Conservation (phyloP, 495 filamentous ascomycete species). For the Penicillium salamii region DNA sequence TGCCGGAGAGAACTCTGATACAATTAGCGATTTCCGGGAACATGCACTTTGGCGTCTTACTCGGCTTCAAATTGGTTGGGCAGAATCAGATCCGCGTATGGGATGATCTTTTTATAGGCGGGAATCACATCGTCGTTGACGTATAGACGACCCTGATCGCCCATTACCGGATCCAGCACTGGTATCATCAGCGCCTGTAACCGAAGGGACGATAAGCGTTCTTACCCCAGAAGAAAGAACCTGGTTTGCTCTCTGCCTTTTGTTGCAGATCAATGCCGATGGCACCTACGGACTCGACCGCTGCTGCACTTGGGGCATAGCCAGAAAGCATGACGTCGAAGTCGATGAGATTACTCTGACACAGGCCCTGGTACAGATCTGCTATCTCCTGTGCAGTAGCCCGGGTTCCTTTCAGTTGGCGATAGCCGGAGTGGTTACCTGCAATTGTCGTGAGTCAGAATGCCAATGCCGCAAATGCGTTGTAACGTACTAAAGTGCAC, state of each 20-base stretch:
- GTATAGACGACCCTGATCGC: constrained; percentile 87
- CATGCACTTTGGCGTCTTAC: constrained; percentile 44
- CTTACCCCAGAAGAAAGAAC: constrained; percentile 86
- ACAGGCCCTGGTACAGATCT: constrained; percentile 81
- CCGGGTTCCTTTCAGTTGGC: constrained; percentile 77
- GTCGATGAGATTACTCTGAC: constrained; percentile 73
- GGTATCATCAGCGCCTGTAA: constrained; percentile 1
- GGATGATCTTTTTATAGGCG: constrained; percentile 76
- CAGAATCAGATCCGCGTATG: constrained; percentile 83
- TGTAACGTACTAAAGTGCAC: constrained; percentile 82
- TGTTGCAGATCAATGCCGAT: constrained; percentile 78
- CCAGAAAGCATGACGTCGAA: constrained; percentile 93
- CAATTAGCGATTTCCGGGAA: not conserved
- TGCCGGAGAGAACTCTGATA: constrained; percentile 71
- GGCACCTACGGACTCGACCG: constrained; percentile 75
- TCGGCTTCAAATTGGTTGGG: constrained; percentile 98
- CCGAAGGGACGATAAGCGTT: not conserved
- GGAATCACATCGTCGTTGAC: constrained; percentile 86
- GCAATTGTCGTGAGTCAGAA: constrained; percentile 5
- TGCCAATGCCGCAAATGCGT: not conserved
- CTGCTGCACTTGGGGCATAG: constrained; percentile 82
- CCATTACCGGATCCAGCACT: constrained; percentile 98
- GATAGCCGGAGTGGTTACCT: constrained; percentile 95
- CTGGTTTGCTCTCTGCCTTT: constrained; percentile 59
- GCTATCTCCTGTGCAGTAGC: constrained; percentile 77